Evolutionary conservation across 176 grass and related monocot species (phyloP), one percentile per base, ranked within the genome.

Genomic region (Ensete glaucum): DNA sequence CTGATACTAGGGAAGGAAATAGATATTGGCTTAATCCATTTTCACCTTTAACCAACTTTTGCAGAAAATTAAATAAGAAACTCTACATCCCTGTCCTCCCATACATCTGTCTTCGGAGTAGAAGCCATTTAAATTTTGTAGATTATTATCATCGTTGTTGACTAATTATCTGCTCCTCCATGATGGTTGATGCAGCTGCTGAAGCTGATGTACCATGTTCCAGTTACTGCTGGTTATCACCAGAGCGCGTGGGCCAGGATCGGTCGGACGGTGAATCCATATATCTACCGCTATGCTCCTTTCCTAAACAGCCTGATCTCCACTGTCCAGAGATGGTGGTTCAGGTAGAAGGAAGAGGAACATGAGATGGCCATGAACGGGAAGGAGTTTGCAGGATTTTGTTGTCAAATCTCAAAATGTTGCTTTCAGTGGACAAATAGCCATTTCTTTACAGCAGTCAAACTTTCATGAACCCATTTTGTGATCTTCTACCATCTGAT

Each of bases 201-300:
- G 82, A 99, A 94, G 79, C 84, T 99, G 53, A 94, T 94, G 95
- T 99, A 91, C 74, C 95, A 89, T 82, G 86, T 86, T 81, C 91
- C 91, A 62, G 88, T 85, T 69, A 91, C 86, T 50, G 84, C 84
- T 24, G 90, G 70, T 57, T 88, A 85, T 80, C 95, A 99, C 87
- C 85, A 77, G 88, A 92, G 84, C 59, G 83, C 88, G 65, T 99
- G 96, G 96, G 78, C 92, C 50, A 87, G 82, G 76, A 91, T 99
- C 75, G 91, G 95, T 2, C 78, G 88, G 13, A 89, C 84, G 26
- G 57, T 81, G 52, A 94, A 91, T 69, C 95, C 95, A 2, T 91
- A 87, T 52, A 87, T 94, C 54, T 48, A 82, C 50, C 81, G 15
- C 13, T 89, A 99, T 26, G 80, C 84, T 11, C 90, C 90, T 48